Conservation (phyloP, 1,284 basidiomycete genomes). For the Apiotrichum mycotoxinovorans region DNA sequence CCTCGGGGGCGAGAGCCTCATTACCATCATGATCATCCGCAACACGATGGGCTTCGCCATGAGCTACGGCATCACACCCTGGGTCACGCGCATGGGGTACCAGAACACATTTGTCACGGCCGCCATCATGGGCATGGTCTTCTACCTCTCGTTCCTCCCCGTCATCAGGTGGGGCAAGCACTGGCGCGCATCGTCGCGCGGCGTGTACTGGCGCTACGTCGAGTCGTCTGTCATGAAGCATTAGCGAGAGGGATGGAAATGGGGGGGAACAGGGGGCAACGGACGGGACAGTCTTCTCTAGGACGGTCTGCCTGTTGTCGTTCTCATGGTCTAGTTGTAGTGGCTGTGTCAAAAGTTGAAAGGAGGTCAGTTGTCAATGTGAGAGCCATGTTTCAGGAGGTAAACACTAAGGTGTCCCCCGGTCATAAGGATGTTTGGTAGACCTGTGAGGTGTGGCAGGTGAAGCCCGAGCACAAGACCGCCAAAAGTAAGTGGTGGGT, state of each 20-base stretch:
- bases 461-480: no score
- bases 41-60: conserved; percentile 19
- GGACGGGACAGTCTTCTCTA: no score
- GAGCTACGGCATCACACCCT: conserved; percentile 26
- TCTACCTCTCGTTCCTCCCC: conserved; percentile 21
- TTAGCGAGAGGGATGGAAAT: background rate
- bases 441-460: no score
- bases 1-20: conserved; percentile 25
- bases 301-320: no score
- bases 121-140: conserved; percentile 17
- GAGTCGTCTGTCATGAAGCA: conserved; percentile 15
- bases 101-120: conserved; percentile 25
- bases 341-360: no score
- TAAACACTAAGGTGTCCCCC: no score
- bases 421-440: no score
- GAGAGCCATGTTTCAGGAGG: no score
- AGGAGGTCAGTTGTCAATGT: no score
- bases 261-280: no score
- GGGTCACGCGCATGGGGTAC: conserved; percentile 20
- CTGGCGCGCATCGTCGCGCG: conserved; percentile 11
- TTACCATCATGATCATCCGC: conserved; percentile 21
- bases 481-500: no score
- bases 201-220: conserved; percentile 23
- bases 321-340: no score
- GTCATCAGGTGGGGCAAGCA: conserved; percentile 21